Base-by-base conservation (phyloP, 257 asterid species). In the Echites panduratus region DNA sequence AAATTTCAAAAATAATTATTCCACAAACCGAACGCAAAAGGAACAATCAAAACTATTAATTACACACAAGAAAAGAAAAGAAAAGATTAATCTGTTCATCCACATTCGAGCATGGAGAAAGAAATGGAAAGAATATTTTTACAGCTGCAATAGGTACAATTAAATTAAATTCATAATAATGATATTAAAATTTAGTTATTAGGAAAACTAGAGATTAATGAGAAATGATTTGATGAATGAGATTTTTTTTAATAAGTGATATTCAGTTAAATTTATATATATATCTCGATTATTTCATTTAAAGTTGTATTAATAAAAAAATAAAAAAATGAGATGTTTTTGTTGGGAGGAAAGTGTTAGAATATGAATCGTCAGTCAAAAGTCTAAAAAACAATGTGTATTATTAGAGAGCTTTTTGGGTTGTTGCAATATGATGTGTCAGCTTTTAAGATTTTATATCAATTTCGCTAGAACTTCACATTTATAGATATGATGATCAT, bases 361-460 rank as follows among this genome's bases (percentile, higher is more conserved):
- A 59, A 65, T 70, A 58, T 74, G 45, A 74, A 75, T 79, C 73
- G 84, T 59, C 32, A 43, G 80, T 71, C 79, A 74, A 79, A 64
- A 73, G 50, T 49, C 50, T 32, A 16, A 29, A 22, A 44, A 65
- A 76, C 19, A 56, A 38, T 63, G 66, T 38, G 29, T 8, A 67
- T 68, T 72, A 77, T 75, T 69, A 50, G 72, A 71, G 5, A n/a
- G 61, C 61, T 38, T 41, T 73, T 76, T 50, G 71, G 35, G 35
- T 27, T 59, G 50, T 70, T 50, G 67, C 41, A 75, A n/a, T n/a
- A 57, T 68, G 73, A 68, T 49, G n/a, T 59, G 20, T 58, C 63
- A 49, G 26, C 10, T 32, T 68, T 57, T 47, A 3, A 1, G n/a
- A 7, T 24, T 22, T 32, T 12, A 0, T n/a, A n/a, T n/a, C n/a